Evolutionary conservation across 495 filamentous ascomycete species (phyloP), one percentile per base, ranked within the genome.

Genomic region (Neohortaea acidophila): DNA sequence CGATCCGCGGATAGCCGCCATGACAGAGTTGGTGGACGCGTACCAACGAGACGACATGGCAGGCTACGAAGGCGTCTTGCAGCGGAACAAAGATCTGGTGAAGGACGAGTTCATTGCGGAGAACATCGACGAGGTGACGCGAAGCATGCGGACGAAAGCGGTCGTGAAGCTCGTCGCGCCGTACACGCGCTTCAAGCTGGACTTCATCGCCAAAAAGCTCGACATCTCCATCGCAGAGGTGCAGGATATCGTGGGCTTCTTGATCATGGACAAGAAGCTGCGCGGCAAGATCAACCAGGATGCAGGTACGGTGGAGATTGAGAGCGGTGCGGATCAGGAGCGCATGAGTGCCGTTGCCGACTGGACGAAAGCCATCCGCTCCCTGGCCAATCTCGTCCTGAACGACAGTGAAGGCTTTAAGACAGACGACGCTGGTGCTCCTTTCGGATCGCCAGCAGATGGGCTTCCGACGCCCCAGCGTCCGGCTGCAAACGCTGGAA

Each of bases 91-190:
- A 41, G 89, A 97, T 43, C 75, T 97, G 11, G 61, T 96, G 30
- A 75, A 75, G 4, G 89, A 97, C 53, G 78, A 84, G 0, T 97
- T 94, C 66, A 97, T 97, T 47, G 85, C 89, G 18, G 89, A 94
- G 64, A 94, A 97, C 55, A 97, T 97, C 45, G 89, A 94, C 60
- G 89, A 96, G 59, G 89, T 97, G 39, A 97, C 89, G 33, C 83
- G 89, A 11, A 94, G 92, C 60, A 89, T 97, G 75, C 83, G 89
- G 23, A 96, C 86, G 42, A 94, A 91, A 61, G 89, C 84, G 1
- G 76, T 97, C 2, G 63, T 93, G 21, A 94, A 93, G 61, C 59
- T 97, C 26, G 89, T 96, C 38, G 83, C 85, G 4, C 87, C 89
- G 0, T 97, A 96, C 62, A 91, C 84, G 2, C 79, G 84, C 20